Base-by-base conservation (phyloP, 2,329 filamentous ascomycete genomes). In the Myriosclerotinia curreyana region DNA sequence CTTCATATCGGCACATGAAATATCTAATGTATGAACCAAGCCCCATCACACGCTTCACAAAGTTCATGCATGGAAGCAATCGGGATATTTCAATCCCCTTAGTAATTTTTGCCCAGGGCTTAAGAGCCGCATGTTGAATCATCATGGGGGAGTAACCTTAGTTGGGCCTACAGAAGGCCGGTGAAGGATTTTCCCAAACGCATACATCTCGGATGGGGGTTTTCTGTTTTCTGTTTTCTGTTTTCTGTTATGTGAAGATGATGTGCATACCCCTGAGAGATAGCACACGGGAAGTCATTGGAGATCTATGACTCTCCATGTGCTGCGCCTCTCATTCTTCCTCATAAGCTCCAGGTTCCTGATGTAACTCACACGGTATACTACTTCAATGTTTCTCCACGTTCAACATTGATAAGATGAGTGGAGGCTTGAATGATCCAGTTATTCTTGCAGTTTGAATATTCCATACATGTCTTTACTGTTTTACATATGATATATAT, bases 181-280 rank as follows among this genome's bases (percentile, higher is more conserved):
- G 61, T 59, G 61, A 59, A 59, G 53, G 34, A 63, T 63, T 31
- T 46, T 28, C 31, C 20, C 46, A 31, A n/a, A 55, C 14, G 44
- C 46, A 38, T 36, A 8, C 38, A 2, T 34, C 14, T 11, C 2
- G 22, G 44, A 25, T 48, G 11, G 4, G 44, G 44, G n/a, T n/a
- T n/a, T n/a, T n/a, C n/a, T n/a, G n/a, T n/a, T n/a, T n/a, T n/a
- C n/a, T n/a, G n/a, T n/a, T n/a, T n/a, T n/a, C n/a, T n/a, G n/a
- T n/a, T n/a, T n/a, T n/a, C n/a, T n/a, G n/a, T n/a, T n/a, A n/a
- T n/a, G 44, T 42, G 15, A 17, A 20, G 7, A 20, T 63, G 42
- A 25, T 48, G 52, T 48, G 50, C 40, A 59, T 63, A 44, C 53
- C 60, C 61, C 52, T 59, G 56, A 59, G 60, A 53, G 44, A 22